phyloP scores from a whole-genome alignment of 1,284 basidiomycete species.

The Puccinia sorghi region DNA sequence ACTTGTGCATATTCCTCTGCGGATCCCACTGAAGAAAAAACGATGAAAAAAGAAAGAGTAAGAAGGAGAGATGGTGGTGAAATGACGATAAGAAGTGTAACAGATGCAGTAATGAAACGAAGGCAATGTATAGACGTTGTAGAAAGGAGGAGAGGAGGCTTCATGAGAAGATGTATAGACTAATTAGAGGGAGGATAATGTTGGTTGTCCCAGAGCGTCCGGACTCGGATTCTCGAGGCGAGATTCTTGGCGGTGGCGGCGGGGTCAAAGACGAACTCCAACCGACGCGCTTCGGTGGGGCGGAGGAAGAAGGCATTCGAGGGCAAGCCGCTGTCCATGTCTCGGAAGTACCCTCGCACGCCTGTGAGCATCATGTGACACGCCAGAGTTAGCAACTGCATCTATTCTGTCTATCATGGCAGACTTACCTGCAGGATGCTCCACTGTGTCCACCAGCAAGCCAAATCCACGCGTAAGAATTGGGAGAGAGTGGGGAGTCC shows the following conservation, averaged over 20 bases:
- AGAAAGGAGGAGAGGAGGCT: too few relatives aligned
- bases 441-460: conserved; percentile 1
- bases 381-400: too few relatives aligned
- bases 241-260: neutral
- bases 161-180: too few relatives aligned
- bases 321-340: conserved; percentile 16
- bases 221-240: neutral
- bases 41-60: too few relatives aligned
- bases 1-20: too few relatives aligned
- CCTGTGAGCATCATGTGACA: neutral
- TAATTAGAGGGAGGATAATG: neutral
- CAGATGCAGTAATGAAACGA: too few relatives aligned
- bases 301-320: conserved; percentile 44
- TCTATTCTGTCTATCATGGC: neutral
- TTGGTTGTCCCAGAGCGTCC: conserved; percentile 42
- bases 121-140: too few relatives aligned
- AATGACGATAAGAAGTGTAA: too few relatives aligned
- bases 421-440: conserved; percentile 33
- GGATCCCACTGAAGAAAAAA: too few relatives aligned
- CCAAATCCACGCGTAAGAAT: neutral
- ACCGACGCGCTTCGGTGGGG: conserved; percentile 18
- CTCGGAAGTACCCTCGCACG: conserved; percentile 49
- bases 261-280: conserved; percentile 23
- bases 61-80: too few relatives aligned
- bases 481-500: neutral